Conservation (phyloP, 2,329 filamentous ascomycete genomes). For the Penicillium brevicompactum region DNA sequence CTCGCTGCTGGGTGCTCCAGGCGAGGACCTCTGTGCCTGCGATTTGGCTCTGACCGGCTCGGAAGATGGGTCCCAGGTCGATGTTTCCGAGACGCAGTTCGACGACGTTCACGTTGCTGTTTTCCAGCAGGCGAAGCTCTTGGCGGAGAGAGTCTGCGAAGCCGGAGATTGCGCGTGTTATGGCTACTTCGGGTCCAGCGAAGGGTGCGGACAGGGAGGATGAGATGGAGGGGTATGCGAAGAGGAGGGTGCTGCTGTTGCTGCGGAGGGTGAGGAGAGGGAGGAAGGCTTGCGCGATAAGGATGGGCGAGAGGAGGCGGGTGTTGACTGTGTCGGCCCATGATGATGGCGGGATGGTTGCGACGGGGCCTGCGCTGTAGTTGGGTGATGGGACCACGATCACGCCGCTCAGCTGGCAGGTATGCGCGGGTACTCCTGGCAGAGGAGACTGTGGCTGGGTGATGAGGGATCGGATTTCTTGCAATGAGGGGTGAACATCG, state of each 20-base stretch:
- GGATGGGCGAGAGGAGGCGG: constrained; percentile 84
- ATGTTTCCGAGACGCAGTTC: constrained; percentile 92
- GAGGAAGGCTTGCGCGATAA: constrained; percentile 87
- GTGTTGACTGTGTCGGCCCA: constrained; percentile 92
- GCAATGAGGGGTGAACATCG: constrained; percentile 63
- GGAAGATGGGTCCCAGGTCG: constrained; percentile 69
- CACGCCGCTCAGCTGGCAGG: constrained; percentile 74
- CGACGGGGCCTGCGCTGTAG: constrained; percentile 81
- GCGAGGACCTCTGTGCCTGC: constrained; percentile 58
- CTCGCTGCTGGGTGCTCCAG: constrained; percentile 61
- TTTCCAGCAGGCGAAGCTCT: constrained; percentile 71
- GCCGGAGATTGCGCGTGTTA: constrained; percentile 82
- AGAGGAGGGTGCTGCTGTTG: constrained; percentile 50
- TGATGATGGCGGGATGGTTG: constrained; percentile 77
- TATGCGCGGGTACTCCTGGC: constrained; percentile 73
- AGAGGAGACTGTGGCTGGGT: constrained; percentile 75
- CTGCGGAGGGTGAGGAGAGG: constrained; percentile 68
- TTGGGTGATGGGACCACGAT: constrained; percentile 78
- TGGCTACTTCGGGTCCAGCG: constrained; percentile 75
- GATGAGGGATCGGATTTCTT: constrained; percentile 72
- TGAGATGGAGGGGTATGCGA: constrained; percentile 49
- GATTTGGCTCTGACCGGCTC: constrained; percentile 44
- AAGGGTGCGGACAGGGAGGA: constrained; percentile 46
- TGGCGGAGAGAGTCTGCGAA: constrained; percentile 79
- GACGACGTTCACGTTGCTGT: constrained; percentile 68